Evolutionary conservation across 1,284 basidiomycete genomes (phyloP).

Genomic region (Cryptococcus sp.): DNA sequence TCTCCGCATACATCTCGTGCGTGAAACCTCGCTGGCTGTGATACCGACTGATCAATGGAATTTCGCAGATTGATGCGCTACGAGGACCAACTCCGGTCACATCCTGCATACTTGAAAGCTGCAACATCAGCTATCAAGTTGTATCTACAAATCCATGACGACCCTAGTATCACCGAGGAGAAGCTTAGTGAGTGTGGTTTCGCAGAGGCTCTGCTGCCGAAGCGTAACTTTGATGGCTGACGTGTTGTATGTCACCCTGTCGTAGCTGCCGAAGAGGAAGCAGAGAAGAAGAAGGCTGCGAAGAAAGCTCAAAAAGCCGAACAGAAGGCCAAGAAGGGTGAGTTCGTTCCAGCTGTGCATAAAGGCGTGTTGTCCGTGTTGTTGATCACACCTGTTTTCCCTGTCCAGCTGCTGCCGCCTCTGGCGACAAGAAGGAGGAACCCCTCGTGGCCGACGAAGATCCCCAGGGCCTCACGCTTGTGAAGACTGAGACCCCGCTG

Average conservation of each 20-base stretch:
- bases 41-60: not conserved
- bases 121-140: constrained; percentile 74
- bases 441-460: constrained; percentile 70
- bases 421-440: constrained; percentile 71
- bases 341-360: constrained; percentile 7
- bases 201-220: no score
- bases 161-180: constrained; percentile 62
- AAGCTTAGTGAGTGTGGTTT: constrained; percentile 30
- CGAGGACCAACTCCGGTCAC: constrained; percentile 76
- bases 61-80: constrained; percentile 69
- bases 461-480: constrained; percentile 72
- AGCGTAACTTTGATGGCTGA: constrained; percentile 4
- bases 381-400: no score
- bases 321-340: constrained; percentile 74
- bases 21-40: constrained; percentile 20
- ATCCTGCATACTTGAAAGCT: constrained; percentile 75
- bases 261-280: constrained; percentile 49
- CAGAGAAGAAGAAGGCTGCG: constrained; percentile 64
- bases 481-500: constrained; percentile 68
- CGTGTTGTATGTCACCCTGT: not conserved
- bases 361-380: no score
- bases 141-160: constrained; percentile 72
- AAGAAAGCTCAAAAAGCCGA: constrained; percentile 91
- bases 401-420: constrained; percentile 45
- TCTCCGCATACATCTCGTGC: constrained; percentile 81